Evolutionary conservation across 768 basidiomycete species (phyloP).

Genomic region (Naganishia friedmannii): DNA sequence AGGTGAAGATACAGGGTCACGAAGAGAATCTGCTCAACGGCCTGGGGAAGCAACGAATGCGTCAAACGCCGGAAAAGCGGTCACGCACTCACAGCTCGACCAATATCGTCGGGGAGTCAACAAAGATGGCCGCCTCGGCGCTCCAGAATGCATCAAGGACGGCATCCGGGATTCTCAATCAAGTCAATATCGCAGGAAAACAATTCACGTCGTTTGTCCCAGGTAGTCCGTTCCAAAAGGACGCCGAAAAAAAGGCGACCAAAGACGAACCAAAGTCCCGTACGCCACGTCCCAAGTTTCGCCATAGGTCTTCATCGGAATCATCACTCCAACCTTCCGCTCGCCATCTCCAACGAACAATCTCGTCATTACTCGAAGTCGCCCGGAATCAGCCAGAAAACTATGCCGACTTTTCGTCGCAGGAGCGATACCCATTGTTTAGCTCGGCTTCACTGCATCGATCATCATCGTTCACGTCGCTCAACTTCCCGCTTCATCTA

Average conservation of each 20-base stretch:
- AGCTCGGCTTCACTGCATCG: conserved; percentile 13
- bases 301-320: conserved; percentile 23
- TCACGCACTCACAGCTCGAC: conserved; percentile 12
- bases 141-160: conserved; percentile 6
- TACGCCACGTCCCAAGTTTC: conserved; percentile 10
- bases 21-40: conserved; percentile 7
- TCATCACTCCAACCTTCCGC: conserved; percentile 19
- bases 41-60: background rate
- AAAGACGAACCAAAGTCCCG: background rate
- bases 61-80: conserved; percentile 15
- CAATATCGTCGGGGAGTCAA: background rate
- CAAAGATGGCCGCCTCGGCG: conserved; percentile 7
- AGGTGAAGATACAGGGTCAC: conserved; percentile 10
- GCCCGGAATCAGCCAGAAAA: conserved; percentile 11
- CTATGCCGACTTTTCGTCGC: conserved; percentile 12
- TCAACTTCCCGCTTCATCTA: conserved; percentile 19
- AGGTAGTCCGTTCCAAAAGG: conserved; percentile 20
- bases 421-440: conserved; percentile 14
- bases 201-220: conserved; percentile 27
- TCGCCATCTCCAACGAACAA: conserved; percentile 28
- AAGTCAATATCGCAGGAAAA: conserved; percentile 23
- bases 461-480: conserved; percentile 22
- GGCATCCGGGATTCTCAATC: conserved; percentile 17
- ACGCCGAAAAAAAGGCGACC: background rate
- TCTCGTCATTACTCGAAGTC: conserved; percentile 21